Evolutionary conservation across 495 filamentous ascomycete species (phyloP), one percentile per base, ranked within the genome.

Genomic region (Trichocladium antarcticum): DNA sequence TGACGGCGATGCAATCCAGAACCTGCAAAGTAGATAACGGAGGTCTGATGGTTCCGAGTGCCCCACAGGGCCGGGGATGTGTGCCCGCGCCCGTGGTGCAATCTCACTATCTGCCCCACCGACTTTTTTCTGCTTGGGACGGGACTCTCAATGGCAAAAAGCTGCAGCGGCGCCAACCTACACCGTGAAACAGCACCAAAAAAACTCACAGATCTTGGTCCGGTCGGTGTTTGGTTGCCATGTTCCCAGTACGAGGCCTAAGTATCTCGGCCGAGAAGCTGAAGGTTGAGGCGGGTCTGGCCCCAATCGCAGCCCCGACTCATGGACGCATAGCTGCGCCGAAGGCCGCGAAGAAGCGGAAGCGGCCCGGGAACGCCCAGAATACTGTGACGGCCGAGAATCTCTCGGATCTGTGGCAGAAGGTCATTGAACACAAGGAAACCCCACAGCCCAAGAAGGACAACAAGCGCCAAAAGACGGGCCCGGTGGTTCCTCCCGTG

Each of bases 181-280:
- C 24, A 27, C 24, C 10, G 29, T 42, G 29, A 5, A 17, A 50
- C 34, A 44, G 28, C 9, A 7, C 24, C 47, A 50, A 8, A 27
- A 10, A 37, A 21, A 29, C 38, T 29, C 32, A 42, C 43, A 19
- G 34, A 40, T 35, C 22, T 17, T 11, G 31, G 9, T 22, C 17
- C 1, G n/a, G 5, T 19, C 10, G 32, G 27, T 35, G 15, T 35
- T n/a, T 21, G 1, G 34, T 10, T 51, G 51, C 15, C 53, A 96
- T 98, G 92, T 98, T 98, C 63, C 80, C 89, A 5, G 89, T 96
- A 45, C 84, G 84, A 54, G 92, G 90, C 52, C 94, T 89, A 85
- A 83, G 84, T 17, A 71, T 96, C 21, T 75, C 85, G 51, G 74
- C 80, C 44, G 74, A 78, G 55, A 70, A 69, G 39, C 76, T 89